phyloP scores from a whole-genome alignment of 2,329 filamentous ascomycete genomes.

The Nannizzia gypsea region DNA sequence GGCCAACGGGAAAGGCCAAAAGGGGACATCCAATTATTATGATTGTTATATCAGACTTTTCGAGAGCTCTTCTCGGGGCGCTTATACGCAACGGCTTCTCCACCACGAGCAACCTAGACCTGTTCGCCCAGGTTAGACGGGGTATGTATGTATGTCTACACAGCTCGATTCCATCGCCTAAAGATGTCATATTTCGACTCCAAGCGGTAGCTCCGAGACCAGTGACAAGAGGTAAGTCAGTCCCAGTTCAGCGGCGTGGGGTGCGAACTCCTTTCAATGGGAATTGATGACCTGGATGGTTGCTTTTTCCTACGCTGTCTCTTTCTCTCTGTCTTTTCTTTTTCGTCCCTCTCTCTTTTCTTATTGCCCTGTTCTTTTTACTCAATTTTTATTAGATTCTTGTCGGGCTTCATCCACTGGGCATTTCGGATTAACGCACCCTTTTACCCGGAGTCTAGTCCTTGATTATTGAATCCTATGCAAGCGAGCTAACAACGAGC shows the following conservation, averaged over 20 bases:
- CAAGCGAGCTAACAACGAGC: neutral
- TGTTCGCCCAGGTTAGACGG: neutral
- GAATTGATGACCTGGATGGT: conserved; percentile 1
- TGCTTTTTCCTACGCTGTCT: conserved; percentile 3
- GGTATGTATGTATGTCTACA: neutral
- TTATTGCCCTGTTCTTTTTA: neutral
- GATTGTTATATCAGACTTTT: neutral
- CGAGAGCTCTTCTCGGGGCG: neutral
- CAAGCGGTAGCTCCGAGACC: neutral
- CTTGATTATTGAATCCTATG: neutral
- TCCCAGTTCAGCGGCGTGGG: neutral
- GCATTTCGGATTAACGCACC: neutral
- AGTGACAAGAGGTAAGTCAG: neutral
- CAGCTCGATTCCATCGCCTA: neutral
- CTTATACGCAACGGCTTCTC: conserved; percentile 1
- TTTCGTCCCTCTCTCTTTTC: neutral
- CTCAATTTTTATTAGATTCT: neutral
- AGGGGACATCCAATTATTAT: neutral
- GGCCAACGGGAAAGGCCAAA: neutral
- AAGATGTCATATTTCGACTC: neutral
- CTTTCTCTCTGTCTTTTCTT: neutral
- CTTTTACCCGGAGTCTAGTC: neutral
- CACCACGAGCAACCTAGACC: neutral
- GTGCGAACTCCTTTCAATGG: neutral
- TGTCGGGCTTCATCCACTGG: neutral